Conservation (phyloP, 1,139 yeast genomes). For the Lodderomyces metapsilosis region DNA sequence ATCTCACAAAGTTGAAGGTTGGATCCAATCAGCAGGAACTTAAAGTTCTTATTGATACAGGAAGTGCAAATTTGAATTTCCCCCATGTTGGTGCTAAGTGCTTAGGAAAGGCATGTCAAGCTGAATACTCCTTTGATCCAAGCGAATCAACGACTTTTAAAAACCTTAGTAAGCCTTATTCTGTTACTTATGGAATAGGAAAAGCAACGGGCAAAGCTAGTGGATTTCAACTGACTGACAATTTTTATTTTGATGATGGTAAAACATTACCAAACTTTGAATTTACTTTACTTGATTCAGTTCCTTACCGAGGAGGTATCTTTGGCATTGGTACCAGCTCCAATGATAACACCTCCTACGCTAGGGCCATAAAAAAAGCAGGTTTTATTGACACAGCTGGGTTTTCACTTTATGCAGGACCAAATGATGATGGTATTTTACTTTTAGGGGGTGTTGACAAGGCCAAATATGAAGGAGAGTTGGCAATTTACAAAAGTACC, state of each 20-base stretch:
- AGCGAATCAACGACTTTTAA: background rate
- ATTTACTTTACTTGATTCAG: background rate
- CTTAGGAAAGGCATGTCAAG: background rate
- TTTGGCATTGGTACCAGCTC: background rate
- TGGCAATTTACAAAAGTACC: background rate
- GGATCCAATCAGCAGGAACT: background rate
- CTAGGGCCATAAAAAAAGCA: constrained; percentile 1
- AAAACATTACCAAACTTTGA: background rate
- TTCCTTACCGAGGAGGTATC: background rate
- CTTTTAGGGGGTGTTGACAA: constrained; percentile 9
- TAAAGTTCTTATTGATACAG: background rate
- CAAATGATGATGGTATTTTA: background rate
- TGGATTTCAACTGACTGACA: background rate
- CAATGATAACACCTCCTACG: background rate
- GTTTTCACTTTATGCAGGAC: background rate
- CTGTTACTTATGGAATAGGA: background rate
- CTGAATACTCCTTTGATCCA: background rate
- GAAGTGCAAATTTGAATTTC: background rate
- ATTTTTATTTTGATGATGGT: constrained; percentile 1
- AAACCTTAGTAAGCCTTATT: background rate
- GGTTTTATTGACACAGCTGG: constrained; percentile 7
- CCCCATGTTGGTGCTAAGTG: background rate
- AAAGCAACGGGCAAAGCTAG: background rate
- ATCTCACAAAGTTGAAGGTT: background rate
- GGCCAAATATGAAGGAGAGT: constrained; percentile 8